These are phyloP conservation scores for Smallanthus sonchifolius DNA, from an alignment of 129 eudicot genomes.

Conservation along the genomic window DNA sequence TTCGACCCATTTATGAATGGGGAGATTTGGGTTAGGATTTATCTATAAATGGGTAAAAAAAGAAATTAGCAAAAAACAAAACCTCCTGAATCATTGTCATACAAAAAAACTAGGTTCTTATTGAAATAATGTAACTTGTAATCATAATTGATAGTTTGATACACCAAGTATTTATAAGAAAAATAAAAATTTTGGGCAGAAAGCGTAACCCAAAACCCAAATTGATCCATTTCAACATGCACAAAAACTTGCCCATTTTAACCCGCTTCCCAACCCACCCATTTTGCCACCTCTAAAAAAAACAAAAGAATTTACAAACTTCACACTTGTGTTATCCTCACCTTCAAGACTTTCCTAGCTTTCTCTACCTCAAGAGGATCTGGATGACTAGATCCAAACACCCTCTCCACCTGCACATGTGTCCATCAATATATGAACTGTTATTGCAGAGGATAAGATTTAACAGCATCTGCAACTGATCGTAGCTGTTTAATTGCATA, in stretches of 20 bases:
- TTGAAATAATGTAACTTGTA: too few species aligned
- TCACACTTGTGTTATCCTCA: constrained; percentile 24
- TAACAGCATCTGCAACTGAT: not conserved
- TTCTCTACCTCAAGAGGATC: constrained; percentile 73
- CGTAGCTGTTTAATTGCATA: constrained; percentile 27
- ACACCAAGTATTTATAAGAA: too few species aligned
- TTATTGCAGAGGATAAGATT: not conserved
- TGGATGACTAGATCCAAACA: constrained; percentile 56
- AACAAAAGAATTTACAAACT: not conserved
- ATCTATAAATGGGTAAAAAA: not conserved
- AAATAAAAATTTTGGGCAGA: too few species aligned
- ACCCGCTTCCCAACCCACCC: not conserved
- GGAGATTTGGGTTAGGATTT: not conserved
- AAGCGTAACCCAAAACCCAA: not conserved
- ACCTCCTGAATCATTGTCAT: not conserved
- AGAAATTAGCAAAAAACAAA: not conserved
- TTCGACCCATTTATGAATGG: not conserved
- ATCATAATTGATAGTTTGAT: too few species aligned
- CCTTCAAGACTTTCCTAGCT: constrained; percentile 72
- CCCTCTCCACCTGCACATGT: constrained; percentile 68
- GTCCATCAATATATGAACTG: constrained; percentile 17
- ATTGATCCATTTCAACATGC: not conserved
- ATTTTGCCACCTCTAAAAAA: constrained; percentile 1
- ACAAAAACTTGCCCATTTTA: not conserved
- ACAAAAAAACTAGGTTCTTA: too few species aligned